phyloP scores from a whole-genome alignment of 345 rosid species.

The Lumnitzera littorea region DNA sequence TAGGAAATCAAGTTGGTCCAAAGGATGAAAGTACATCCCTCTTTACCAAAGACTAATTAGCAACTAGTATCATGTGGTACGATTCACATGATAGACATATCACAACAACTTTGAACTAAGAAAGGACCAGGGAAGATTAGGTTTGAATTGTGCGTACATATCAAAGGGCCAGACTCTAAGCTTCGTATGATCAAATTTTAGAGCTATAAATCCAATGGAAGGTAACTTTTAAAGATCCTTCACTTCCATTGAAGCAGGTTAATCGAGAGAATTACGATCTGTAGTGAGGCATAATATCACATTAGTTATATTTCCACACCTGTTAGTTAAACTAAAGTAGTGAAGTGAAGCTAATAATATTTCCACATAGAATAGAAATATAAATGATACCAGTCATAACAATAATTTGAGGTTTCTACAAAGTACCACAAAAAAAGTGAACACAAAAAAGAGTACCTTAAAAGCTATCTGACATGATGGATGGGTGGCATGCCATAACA shows the following conservation, averaged over 20 bases:
- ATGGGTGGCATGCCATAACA: not conserved
- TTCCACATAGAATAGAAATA: not conserved
- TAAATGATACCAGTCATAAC: too few relatives aligned
- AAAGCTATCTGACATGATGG: constrained; percentile 21
- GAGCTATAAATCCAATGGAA: constrained; percentile 43
- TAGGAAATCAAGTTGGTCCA: too few relatives aligned
- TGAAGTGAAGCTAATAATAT: not conserved
- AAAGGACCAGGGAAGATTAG: too few relatives aligned
- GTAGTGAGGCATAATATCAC: constrained; percentile 4
- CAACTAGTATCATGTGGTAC: too few relatives aligned
- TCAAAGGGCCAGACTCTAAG: too few relatives aligned
- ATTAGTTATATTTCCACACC: not conserved
- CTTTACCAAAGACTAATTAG: too few relatives aligned
- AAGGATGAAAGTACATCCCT: too few relatives aligned
- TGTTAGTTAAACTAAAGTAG: not conserved
- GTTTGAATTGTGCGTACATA: too few relatives aligned
- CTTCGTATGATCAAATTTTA: constrained; percentile 38
- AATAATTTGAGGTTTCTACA: too few relatives aligned
- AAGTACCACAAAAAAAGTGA: not conserved
- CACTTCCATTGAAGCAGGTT: constrained; percentile 29
- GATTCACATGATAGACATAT: too few relatives aligned
- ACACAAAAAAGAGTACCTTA: constrained; percentile 30
- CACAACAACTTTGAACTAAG: too few relatives aligned
- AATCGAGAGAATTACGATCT: constrained; percentile 35
- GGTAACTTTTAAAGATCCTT: constrained; percentile 46